Conservation (phyloP, 371 early-diverging fungal species). For the Sporodiniella umbellata region DNA sequence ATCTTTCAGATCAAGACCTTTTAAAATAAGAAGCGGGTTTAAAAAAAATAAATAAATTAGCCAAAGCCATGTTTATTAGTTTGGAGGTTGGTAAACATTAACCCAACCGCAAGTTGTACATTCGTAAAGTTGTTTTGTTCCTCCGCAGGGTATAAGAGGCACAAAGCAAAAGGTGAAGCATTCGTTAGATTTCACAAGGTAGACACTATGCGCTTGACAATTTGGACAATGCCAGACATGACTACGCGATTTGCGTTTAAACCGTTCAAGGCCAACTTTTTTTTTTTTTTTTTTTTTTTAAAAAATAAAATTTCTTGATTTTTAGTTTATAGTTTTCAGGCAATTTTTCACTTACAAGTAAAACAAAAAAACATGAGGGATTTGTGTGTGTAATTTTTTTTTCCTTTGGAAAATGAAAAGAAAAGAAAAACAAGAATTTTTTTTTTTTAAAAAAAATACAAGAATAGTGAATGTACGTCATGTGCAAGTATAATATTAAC, state of each 20-base stretch:
- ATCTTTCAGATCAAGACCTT: no score
- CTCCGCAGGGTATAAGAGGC: slow-evolving; percentile 43
- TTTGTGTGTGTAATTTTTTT: no score
- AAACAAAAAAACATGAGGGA: slow-evolving; percentile 41
- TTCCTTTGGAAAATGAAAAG: no score
- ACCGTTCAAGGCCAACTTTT: slow-evolving; percentile 44
- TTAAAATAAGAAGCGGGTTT: no score
- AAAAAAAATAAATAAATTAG: no score
- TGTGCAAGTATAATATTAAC: not conserved
- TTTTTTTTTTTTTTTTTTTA: not conserved
- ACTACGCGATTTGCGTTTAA: slow-evolving; percentile 33
- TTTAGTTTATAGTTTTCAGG: no score
- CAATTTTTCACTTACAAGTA: slow-evolving; percentile 28
- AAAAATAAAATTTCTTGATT: no score
- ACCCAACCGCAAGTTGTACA: slow-evolving; percentile 46
- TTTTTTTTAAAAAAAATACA: not conserved
- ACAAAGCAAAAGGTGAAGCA: slow-evolving; percentile 52
- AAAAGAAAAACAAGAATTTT: no score
- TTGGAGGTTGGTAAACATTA: slow-evolving; percentile 42
- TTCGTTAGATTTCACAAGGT: slow-evolving; percentile 34
- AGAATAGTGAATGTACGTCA: slow-evolving; percentile 6
- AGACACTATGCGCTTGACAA: slow-evolving; percentile 43
- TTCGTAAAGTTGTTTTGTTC: slow-evolving; percentile 36
- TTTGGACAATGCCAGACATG: slow-evolving; percentile 43
- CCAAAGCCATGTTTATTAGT: no score